Conservation (phyloP, 2,329 filamentous ascomycete genomes). For the Penicillium sp. region DNA sequence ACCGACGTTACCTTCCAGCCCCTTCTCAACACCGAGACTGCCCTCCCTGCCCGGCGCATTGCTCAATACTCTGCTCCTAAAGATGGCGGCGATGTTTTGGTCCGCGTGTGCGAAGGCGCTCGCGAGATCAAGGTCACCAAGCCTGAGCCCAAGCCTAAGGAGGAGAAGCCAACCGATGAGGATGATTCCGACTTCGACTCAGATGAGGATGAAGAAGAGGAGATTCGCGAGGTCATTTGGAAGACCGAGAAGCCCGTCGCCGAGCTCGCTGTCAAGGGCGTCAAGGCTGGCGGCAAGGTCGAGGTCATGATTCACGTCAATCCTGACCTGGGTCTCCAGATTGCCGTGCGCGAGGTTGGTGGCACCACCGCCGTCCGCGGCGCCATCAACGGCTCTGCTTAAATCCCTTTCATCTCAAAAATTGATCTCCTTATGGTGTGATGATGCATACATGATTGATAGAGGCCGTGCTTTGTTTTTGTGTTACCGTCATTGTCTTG, state of each 20-base stretch:
- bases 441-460: slow-evolving; percentile 31
- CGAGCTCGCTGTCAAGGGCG: slow-evolving; percentile 76
- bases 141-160: slow-evolving; percentile 72
- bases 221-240: slow-evolving; percentile 86
- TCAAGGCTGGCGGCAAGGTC: slow-evolving; percentile 86
- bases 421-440: slow-evolving; percentile 25
- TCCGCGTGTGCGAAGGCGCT: slow-evolving; percentile 83
- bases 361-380: slow-evolving; percentile 80
- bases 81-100: slow-evolving; percentile 79
- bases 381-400: slow-evolving; percentile 43
- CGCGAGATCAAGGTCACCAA: slow-evolving; percentile 93
- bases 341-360: slow-evolving; percentile 81
- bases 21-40: slow-evolving; percentile 80
- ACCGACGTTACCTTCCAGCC: slow-evolving; percentile 70
- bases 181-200: slow-evolving; percentile 63
- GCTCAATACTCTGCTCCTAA: slow-evolving; percentile 73
- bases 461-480: slow-evolving; percentile 23
- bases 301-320: slow-evolving; percentile 90
- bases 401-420: slow-evolving; percentile 12
- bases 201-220: slow-evolving; percentile 69
- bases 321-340: slow-evolving; percentile 72
- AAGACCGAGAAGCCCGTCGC: slow-evolving; percentile 79
- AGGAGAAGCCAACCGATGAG: slow-evolving; percentile 57
- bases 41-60: slow-evolving; percentile 81
- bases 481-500: slow-evolving; percentile 19